Percentiles rank a stretch among this genome's conserved stretches.
phyloP scores from a whole-genome alignment of 768 basidiomycete species.

The Gyrodon lividus region DNA sequence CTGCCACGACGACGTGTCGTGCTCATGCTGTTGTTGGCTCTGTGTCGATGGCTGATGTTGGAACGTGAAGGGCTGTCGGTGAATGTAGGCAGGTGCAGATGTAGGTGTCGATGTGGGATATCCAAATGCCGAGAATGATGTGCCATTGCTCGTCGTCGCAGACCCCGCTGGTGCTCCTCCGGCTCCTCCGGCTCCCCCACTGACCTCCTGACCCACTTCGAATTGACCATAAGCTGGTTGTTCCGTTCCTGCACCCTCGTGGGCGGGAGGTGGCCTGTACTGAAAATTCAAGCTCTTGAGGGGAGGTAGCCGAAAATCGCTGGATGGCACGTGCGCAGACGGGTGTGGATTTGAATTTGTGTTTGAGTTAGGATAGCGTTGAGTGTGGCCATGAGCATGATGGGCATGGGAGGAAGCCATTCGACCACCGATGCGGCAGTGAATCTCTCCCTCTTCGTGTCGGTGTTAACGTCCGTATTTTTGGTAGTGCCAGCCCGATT shows the following conservation, averaged over 20 bases:
- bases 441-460: not conserved
- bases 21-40: constrained; percentile 20
- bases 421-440: not conserved
- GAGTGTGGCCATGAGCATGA: constrained; percentile 37
- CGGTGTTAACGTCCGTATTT: constrained; percentile 6
- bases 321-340: constrained; percentile 38
- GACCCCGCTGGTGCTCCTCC: not conserved
- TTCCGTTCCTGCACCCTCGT: constrained; percentile 15
- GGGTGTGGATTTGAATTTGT: constrained; percentile 34
- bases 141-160: constrained; percentile 12
- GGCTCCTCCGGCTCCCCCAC: not conserved
- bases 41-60: constrained; percentile 18
- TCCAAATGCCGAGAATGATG: constrained; percentile 17
- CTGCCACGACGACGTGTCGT: constrained; percentile 20
- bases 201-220: constrained; percentile 24
- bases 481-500: constrained; percentile 1
- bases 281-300: constrained; percentile 72
- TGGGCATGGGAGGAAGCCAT: constrained; percentile 48
- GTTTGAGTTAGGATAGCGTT: constrained; percentile 16
- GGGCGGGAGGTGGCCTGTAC: constrained; percentile 38
- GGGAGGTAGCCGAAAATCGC: constrained; percentile 61
- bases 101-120: constrained; percentile 25
- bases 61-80: constrained; percentile 22
- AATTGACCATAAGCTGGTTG: constrained; percentile 10
- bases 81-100: constrained; percentile 17